Evolutionary conservation across 495 filamentous ascomycete species (phyloP), one percentile per base, ranked within the genome.

Genomic region (Choiromyces venosus): DNA sequence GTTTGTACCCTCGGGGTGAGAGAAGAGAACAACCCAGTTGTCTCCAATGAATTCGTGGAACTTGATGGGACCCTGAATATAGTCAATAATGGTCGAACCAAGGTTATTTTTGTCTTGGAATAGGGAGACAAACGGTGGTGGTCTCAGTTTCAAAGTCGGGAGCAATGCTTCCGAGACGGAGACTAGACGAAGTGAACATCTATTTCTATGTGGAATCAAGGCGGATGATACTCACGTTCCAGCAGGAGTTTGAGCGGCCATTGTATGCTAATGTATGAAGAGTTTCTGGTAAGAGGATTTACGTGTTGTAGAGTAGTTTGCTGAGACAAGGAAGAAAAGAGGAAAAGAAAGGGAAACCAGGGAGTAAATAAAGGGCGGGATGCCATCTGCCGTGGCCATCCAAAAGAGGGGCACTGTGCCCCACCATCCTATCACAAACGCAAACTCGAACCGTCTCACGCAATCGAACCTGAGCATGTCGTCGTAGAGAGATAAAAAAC

Each of bases 41-140:
- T 94, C 87, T 82, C 93, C 96, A 79, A 98, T 92, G 85, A 91
- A 99, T 81, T 97, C 89, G 85, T 99, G 96, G 88, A 98, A 97
- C 85, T 96, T 90, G 84, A 99, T 98, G 70, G 88, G 89, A 74
- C 95, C 95, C 71, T 78, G 40, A 29, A 66, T 19, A 65, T 25
- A 8, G 33, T 72, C 35, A 72, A 33, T 44, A 38, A 37, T 9
- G 52, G n/a, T 9, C 38, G n/a, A 76, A 66, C 10, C 25, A 8
- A 40, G 18, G 38, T 61, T 35, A 36, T 38, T 44, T 16, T 40
- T 21, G 35, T 19, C 35, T 38, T 21, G 65, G 16, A 25, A 67
- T 40, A n/a, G 40, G 21, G 37, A 37, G 52, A 70, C 69, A 61
- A 73, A 74, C 75, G 42, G 86, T 88, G 82, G 94, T 97, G 82